Base-by-base conservation (phyloP, 371 early-diverging fungal genomes). In the Saksenaea vasiformis region DNA sequence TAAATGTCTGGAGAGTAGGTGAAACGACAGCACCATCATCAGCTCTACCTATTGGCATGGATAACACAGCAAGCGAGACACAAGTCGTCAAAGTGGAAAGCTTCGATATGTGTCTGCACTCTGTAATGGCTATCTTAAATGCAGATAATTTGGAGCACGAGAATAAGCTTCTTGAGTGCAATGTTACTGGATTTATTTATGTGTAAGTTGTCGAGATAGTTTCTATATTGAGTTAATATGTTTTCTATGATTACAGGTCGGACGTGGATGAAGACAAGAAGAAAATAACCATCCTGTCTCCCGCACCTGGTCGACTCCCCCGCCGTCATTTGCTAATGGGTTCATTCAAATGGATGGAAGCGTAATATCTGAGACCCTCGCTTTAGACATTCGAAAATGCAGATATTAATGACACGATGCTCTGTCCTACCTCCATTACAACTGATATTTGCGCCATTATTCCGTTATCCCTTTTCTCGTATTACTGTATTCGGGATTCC, bases 21-120 rank as follows among this genome's bases (percentile, higher is more conserved):
- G 93, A 95, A 69, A 88, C 91, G 7, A 67, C 92, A 57, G 96
- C 96, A 1, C 97, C 97, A 0, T 89, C 96, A 0, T 95, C 95
- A 14, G 95, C 97, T 3, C 70, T 98, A 47, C 97, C 98, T 0
- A 71, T 97, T 28, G 98, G 98, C 5, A 89, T 88, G 79, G 93
- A 90, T 19, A 85, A 92, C 28, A 89, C 87, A 55, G 72, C 87
- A 3, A 86, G 88, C 17, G 94, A 94, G 68, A 91, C 93, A 3
- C 86, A 89, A 54, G 74, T 95, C 4, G 85, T 93, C 11, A 86
- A 86, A 57, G 90, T 98, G 0, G 94, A 93, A n/a, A 87, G 89
- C 0, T 87, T 88, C 38, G 93, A 93, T 43, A 87, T 90, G 60
- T 78, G 97, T 58, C 65, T 91, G n/a, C 95, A 97, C 60, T 92